phyloP scores from a whole-genome alignment of 2,329 filamentous ascomycete species.

The Botrytis pseudocinerea region DNA sequence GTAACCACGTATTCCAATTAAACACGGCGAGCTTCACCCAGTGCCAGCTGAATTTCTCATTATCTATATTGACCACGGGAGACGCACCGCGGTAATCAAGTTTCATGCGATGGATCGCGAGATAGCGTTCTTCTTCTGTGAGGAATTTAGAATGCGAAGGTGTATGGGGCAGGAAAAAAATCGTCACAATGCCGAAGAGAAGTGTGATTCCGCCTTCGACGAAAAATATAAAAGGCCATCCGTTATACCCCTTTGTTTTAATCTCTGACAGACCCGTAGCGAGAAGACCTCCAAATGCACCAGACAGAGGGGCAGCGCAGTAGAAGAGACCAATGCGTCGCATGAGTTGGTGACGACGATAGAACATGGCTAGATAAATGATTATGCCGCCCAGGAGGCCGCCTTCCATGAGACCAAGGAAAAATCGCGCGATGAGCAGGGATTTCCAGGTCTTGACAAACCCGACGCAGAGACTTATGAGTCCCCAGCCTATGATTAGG shows the following conservation, averaged over 20 bases:
- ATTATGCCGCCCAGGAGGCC: constrained; percentile 53
- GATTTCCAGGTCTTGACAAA: constrained; percentile 47
- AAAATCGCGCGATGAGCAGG: constrained; percentile 49
- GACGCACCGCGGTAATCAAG: constrained; percentile 18
- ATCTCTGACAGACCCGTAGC: constrained; percentile 45
- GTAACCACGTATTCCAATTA: constrained; percentile 22
- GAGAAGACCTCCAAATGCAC: constrained; percentile 75
- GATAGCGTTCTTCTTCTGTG: constrained; percentile 7
- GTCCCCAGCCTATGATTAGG: constrained; percentile 47
- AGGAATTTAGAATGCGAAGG: constrained; percentile 19
- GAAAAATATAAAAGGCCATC: constrained; percentile 24
- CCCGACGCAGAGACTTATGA: constrained; percentile 49
- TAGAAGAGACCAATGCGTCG: constrained; percentile 84
- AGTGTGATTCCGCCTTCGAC: constrained; percentile 19
- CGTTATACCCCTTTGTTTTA: constrained; percentile 9
- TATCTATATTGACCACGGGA: background rate
- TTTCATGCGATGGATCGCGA: constrained; percentile 21
- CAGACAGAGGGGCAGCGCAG: constrained; percentile 77
- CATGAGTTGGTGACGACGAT: constrained; percentile 68
- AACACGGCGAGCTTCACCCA: constrained; percentile 22
- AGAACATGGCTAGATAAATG: constrained; percentile 64
- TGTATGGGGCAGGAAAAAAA: constrained; percentile 20
- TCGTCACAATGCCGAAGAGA: constrained; percentile 9
- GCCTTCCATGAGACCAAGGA: constrained; percentile 51
- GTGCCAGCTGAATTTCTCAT: constrained; percentile 23